Percentiles rank a stretch among this genome's conserved stretches.
phyloP scores from a whole-genome alignment of 1,284 basidiomycete species.

The Cutaneotrichosporon sp. region DNA sequence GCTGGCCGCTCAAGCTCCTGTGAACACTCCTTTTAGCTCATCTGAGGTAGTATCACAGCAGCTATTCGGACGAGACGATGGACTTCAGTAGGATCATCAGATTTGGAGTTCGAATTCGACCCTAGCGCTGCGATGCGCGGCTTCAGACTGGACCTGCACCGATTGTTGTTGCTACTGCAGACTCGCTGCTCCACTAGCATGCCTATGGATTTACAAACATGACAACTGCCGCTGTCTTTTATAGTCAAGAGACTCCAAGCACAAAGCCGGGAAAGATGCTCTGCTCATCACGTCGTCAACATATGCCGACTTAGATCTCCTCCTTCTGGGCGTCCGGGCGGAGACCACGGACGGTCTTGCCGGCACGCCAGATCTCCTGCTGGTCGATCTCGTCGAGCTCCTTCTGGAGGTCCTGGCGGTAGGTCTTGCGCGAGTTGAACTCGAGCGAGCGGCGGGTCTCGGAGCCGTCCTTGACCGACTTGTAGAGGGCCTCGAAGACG shows the following conservation, averaged over 20 bases:
- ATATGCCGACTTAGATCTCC: constrained; percentile 45
- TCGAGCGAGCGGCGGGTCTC: constrained; percentile 97
- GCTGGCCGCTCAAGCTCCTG: too few relatives aligned
- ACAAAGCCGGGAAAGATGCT: not conserved
- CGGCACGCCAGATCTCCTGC: constrained; percentile 92
- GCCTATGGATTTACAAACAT: constrained; percentile 3
- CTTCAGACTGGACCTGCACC: too few relatives aligned
- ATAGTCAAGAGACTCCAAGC: not conserved
- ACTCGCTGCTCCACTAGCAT: constrained; percentile 1
- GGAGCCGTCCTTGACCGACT: constrained; percentile 87
- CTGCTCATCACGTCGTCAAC: too few relatives aligned
- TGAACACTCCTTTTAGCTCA: too few relatives aligned
- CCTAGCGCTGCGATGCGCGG: too few relatives aligned
- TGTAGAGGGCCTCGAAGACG: constrained; percentile 88
- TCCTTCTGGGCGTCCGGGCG: constrained; percentile 46
- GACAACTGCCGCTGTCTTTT: constrained; percentile 1
- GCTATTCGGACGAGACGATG: too few relatives aligned
- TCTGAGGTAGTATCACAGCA: too few relatives aligned
- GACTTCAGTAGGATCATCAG: too few relatives aligned
- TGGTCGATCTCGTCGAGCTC: constrained; percentile 90
- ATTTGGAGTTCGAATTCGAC: too few relatives aligned
- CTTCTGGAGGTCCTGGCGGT: constrained; percentile 88
- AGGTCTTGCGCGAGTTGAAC: constrained; percentile 88
- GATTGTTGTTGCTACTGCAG: constrained; percentile 1
- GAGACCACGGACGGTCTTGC: constrained; percentile 55